Evolutionary conservation across 768 basidiomycete genomes (phyloP), one percentile per base, ranked within the genome.

Genomic region (Myochromella boudieri): DNA sequence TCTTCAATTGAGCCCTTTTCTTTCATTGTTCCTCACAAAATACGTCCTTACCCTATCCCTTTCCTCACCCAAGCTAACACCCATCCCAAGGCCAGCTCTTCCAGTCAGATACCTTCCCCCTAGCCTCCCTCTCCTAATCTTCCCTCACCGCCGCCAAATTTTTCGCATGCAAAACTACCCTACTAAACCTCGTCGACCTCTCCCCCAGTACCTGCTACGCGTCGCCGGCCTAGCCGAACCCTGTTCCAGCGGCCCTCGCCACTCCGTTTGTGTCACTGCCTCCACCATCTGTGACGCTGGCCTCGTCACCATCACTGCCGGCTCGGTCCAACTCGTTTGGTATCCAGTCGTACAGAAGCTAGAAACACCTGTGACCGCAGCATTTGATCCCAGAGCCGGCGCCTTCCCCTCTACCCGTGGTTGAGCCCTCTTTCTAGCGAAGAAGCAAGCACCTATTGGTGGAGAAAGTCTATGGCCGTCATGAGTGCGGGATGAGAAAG

Each of bases 31-130:
- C 95, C 95, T 11, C 81, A 95, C 52, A 95, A 87, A 68, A 91
- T 89, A 53, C 42, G 77, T 63, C 10, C 26, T 6, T 15, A 8
- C 24, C 46, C n/a, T 22, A 20, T 46, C 24, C n/a, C 17, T 28
- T 14, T 17, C 17, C 22, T n/a, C 17, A 36, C 37, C 25, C 40
- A 37, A n/a, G n/a, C n/a, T n/a, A n/a, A n/a, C 24, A 44, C 37
- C 42, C 37, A 34, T 51, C 20, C 49, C 32, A 62, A 93, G 90
- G 80, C 94, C 28, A 94, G 97, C 48, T 83, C 4, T 98, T 97
- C 90, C 95, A 98, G 67, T 85, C 92, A 11, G 95, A 97, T 66
- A 95, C 98, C 65, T 98, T 82, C 76, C 95, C 97, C 4, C 90
- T 91, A 7, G 95, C 93, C 1, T 84, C 84, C 0, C 91, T 91